Evolutionary conservation across 1,284 basidiomycete species (phyloP).

Genomic region (Sanguinoderma infundibulare): DNA sequence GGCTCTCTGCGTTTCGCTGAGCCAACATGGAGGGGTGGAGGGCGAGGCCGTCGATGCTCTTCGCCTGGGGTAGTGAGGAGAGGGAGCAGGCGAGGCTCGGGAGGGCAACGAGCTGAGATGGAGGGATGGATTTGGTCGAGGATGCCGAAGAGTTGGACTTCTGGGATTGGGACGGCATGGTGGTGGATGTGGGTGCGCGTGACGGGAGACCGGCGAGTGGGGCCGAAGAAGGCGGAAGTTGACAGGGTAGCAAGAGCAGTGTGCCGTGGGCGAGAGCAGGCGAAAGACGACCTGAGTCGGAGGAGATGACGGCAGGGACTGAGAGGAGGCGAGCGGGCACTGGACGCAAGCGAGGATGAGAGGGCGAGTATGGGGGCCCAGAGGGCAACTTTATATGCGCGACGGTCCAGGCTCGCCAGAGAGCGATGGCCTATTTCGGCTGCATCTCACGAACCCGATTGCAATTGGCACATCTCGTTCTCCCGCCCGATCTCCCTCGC

Average conservation of each 20-base stretch:
- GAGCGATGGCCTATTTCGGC: slow-evolving; percentile 28
- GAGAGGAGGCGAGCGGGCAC: neutral
- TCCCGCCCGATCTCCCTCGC: slow-evolving; percentile 18
- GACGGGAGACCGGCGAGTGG: slow-evolving; percentile 14
- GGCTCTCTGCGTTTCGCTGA: slow-evolving; percentile 66
- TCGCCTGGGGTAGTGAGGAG: slow-evolving; percentile 69
- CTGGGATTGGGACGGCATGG: slow-evolving; percentile 33
- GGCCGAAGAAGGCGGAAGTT: slow-evolving; percentile 14
- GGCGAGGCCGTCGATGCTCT: slow-evolving; percentile 62
- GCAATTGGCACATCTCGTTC: slow-evolving; percentile 21
- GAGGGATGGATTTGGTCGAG: slow-evolving; percentile 29
- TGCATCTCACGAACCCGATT: slow-evolving; percentile 22
- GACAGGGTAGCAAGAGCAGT: neutral
- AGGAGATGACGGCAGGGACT: neutral
- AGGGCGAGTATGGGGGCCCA: slow-evolving; percentile 17
- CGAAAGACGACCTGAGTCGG: neutral
- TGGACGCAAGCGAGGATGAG: slow-evolving; percentile 12
- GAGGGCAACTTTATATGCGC: slow-evolving; percentile 34
- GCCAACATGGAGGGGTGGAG: slow-evolving; percentile 72
- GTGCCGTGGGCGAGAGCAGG: neutral
- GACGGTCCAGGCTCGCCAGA: slow-evolving; percentile 25
- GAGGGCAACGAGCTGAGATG: slow-evolving; percentile 63
- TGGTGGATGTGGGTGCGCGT: slow-evolving; percentile 3
- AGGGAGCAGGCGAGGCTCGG: slow-evolving; percentile 71
- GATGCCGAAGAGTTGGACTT: slow-evolving; percentile 35